Evolutionary conservation across 179 eudicot species (phyloP).

Genomic region (Amaranthus tricolor): DNA sequence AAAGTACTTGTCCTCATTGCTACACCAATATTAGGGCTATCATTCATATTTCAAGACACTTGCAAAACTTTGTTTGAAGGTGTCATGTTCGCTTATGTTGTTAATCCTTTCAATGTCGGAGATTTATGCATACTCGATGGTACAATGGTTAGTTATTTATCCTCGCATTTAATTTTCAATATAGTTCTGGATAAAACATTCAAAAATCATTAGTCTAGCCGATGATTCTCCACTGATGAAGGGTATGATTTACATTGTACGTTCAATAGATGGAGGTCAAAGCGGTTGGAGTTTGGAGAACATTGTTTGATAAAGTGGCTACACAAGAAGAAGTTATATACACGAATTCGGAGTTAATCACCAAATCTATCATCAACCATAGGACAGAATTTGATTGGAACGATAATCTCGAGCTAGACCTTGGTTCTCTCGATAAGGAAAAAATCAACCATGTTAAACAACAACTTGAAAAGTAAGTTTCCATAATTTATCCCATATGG

Average conservation of each 20-base stretch:
- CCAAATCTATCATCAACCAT: slow-evolving; percentile 23
- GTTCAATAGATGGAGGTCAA: slow-evolving; percentile 15
- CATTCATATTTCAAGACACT: slow-evolving; percentile 27
- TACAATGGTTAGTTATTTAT: slow-evolving; percentile 15
- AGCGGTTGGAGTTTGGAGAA: slow-evolving; percentile 16
- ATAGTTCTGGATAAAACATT: neutral
- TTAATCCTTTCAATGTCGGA: slow-evolving; percentile 28
- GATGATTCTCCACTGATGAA: neutral
- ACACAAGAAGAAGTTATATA: slow-evolving; percentile 26
- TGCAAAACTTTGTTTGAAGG: slow-evolving; percentile 25
- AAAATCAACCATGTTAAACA: neutral
- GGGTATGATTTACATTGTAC: neutral
- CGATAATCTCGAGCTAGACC: slow-evolving; percentile 16
- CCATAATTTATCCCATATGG: too few species aligned
- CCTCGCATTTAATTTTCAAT: neutral
- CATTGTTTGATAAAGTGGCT: slow-evolving; percentile 21
- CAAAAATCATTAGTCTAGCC: neutral
- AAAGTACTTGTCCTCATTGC: slow-evolving; percentile 14
- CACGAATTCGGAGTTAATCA: slow-evolving; percentile 19
- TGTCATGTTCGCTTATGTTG: slow-evolving; percentile 19
- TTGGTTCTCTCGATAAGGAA: neutral
- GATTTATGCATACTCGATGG: slow-evolving; percentile 28
- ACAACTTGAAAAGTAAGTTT: slow-evolving; percentile 3
- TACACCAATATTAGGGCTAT: slow-evolving; percentile 17
- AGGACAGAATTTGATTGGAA: slow-evolving; percentile 20